Evolutionary conservation across 2,329 filamentous ascomycete species (phyloP).

Genomic region (Penicillium corylophilum): DNA sequence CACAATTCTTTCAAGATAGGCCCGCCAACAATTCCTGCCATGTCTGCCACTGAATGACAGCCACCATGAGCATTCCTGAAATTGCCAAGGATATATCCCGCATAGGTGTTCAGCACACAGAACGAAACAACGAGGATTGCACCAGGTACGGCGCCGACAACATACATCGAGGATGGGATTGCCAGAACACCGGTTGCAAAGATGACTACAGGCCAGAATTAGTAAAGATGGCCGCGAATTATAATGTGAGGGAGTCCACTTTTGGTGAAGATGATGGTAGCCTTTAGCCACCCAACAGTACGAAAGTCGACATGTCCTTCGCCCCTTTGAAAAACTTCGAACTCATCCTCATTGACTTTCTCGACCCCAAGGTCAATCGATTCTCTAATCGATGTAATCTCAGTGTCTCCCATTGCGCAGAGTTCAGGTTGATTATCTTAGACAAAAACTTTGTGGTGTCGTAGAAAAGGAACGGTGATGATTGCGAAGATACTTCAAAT

Average conservation of each 20-base stretch:
- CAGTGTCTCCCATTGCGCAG: neutral
- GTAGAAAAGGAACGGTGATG: neutral
- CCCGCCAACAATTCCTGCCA: constrained; percentile 57
- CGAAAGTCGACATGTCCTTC: constrained; percentile 49
- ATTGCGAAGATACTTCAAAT: neutral
- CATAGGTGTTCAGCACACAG: constrained; percentile 49
- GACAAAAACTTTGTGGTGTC: neutral
- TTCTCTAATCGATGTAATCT: neutral
- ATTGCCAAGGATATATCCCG: constrained; percentile 48
- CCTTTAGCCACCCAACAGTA: constrained; percentile 50
- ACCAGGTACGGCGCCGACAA: constrained; percentile 48
- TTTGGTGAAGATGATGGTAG: constrained; percentile 48
- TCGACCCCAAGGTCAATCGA: neutral
- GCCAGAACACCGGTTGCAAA: constrained; percentile 52
- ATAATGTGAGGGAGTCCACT: neutral
- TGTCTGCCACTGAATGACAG: constrained; percentile 57
- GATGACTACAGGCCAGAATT: constrained; percentile 32
- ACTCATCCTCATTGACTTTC: constrained; percentile 6
- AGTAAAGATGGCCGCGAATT: neutral
- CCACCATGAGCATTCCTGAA: constrained; percentile 50
- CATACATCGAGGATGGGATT: constrained; percentile 48
- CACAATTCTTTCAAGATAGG: constrained; percentile 51
- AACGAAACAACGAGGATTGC: constrained; percentile 48
- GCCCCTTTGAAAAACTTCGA: constrained; percentile 49
- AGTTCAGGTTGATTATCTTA: too few relatives aligned